These are phyloP conservation scores for Globisporangium splendens DNA, from an alignment of 352 stramenopile genomes.

Conservation along the genomic window DNA sequence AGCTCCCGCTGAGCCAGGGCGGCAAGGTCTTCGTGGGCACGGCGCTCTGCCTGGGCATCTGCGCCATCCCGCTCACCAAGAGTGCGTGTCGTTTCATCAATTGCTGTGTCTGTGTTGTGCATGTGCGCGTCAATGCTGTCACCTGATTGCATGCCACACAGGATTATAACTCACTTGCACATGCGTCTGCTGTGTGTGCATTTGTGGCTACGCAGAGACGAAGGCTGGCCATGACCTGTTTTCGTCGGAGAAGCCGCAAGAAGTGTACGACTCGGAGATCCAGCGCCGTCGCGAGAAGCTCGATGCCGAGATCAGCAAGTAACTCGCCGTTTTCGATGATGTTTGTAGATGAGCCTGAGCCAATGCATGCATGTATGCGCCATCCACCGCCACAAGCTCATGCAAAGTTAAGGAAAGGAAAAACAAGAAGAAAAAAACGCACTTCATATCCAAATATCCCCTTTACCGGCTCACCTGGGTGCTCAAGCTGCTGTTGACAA, in stretches of 20 bases:
- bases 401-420: no score
- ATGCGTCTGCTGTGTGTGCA: neutral
- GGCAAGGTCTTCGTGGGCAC: constrained; percentile 76
- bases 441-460: no score
- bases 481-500: no score
- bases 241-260: constrained; percentile 80
- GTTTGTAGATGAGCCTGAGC: neutral
- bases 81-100: constrained; percentile 26
- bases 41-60: constrained; percentile 65
- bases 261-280: constrained; percentile 68
- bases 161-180: no score
- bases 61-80: constrained; percentile 58
- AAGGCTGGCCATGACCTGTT: constrained; percentile 83
- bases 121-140: no score
- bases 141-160: no score
- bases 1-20: constrained; percentile 59
- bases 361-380: neutral
- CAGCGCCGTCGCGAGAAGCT: constrained; percentile 68
- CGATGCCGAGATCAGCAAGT: constrained; percentile 27
- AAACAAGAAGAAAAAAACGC: no score
- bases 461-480: no score
- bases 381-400: no score
- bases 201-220: constrained; percentile 42
- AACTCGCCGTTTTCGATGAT: constrained; percentile 1
- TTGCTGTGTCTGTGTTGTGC: neutral